Evolutionary conservation across 2,329 filamentous ascomycete genomes (phyloP).

Genomic region (Fusarium sp.): DNA sequence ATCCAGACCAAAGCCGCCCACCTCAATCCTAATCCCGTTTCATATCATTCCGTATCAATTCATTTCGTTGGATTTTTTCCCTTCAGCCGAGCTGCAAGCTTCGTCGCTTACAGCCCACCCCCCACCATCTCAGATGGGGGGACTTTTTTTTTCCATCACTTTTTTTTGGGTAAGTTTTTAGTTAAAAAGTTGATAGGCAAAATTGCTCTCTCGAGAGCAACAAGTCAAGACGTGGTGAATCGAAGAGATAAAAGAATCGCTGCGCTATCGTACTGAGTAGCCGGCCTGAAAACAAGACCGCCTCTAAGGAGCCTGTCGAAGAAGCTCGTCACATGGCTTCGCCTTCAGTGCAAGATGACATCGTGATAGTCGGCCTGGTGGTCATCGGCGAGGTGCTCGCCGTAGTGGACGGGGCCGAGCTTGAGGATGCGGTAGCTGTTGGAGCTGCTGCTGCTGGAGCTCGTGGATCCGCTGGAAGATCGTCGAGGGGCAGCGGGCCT

Average conservation of each 20-base stretch:
- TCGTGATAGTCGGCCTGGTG: constrained; percentile 65
- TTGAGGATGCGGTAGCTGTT: constrained; percentile 63
- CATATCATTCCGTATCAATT: constrained; percentile 20
- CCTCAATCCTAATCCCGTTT: constrained; percentile 42
- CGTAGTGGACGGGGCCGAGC: constrained; percentile 70
- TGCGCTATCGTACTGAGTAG: constrained; percentile 20
- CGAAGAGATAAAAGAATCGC: constrained; percentile 24
- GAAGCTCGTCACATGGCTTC: constrained; percentile 22
- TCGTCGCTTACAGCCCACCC: constrained; percentile 14
- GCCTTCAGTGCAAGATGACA: constrained; percentile 51
- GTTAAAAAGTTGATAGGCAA: background rate
- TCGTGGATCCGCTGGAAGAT: constrained; percentile 54
- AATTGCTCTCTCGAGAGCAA: background rate
- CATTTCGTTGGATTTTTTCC: constrained; percentile 21
- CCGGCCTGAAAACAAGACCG: constrained; percentile 10
- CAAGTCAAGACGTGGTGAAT: constrained; percentile 9
- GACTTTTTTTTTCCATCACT: background rate
- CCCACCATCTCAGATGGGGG: constrained; percentile 10
- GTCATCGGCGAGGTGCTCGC: constrained; percentile 62
- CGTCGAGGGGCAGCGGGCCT: constrained; percentile 52
- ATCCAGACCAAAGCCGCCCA: constrained; percentile 43
- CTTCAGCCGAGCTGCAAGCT: constrained; percentile 39
- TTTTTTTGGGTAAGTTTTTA: background rate
- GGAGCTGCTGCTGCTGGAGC: constrained; percentile 45
- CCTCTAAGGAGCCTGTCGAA: constrained; percentile 1